These are phyloP conservation scores for Colletotrichum kahawae DNA, from an alignment of 2,329 filamentous ascomycete species.

Conservation along the genomic window DNA sequence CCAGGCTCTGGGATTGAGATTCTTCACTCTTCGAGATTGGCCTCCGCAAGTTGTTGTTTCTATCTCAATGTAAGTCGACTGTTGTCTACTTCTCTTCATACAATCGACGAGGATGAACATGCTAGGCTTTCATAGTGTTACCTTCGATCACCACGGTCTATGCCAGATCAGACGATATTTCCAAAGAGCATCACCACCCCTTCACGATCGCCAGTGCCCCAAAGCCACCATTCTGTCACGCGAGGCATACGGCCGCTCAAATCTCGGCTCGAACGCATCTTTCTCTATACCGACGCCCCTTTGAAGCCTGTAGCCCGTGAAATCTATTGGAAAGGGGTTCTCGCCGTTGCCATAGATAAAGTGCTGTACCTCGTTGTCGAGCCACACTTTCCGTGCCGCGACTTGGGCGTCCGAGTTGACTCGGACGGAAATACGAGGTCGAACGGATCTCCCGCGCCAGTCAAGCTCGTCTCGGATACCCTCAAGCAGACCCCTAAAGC, in stretches of 20 bases:
- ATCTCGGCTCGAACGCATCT: not conserved
- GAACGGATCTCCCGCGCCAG: conserved; percentile 17
- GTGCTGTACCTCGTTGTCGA: conserved; percentile 13
- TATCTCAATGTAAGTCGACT: no score
- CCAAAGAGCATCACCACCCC: not conserved
- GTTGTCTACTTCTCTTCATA: no score
- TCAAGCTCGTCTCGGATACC: conserved; percentile 25
- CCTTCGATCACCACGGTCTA: no score
- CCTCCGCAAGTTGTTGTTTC: no score
- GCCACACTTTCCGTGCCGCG: not conserved
- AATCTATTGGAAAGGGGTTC: conserved; percentile 20
- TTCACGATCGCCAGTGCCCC: not conserved
- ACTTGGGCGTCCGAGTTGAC: not conserved
- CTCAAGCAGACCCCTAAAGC: conserved; percentile 21
- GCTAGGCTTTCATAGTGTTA: no score
- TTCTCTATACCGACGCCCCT: not conserved
- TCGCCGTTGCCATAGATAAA: conserved; percentile 29
- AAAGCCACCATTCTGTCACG: not conserved
- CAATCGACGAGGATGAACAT: no score
- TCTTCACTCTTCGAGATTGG: no score
- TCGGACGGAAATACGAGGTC: not conserved
- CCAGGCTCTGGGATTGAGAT: no score
- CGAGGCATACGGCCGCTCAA: not conserved
- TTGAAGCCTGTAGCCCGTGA: no score
- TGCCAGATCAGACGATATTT: no score